Base-by-base conservation (phyloP, 1,284 basidiomycete genomes). In the Ceratobasidium sp. region DNA sequence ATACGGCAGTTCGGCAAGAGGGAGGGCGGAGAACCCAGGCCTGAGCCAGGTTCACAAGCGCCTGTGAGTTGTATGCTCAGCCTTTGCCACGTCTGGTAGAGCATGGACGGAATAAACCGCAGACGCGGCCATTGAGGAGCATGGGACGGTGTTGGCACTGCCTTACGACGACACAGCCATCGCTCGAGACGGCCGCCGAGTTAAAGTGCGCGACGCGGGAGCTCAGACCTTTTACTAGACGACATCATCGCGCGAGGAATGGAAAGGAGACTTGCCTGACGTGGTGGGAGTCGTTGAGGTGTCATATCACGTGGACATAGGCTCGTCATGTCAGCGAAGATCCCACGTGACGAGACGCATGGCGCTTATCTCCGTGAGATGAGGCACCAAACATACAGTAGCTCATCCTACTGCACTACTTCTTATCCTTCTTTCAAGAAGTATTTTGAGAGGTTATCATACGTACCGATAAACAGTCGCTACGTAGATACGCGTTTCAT, bases 211-310 rank as follows among this genome's bases (percentile, higher is more conserved):
- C 40, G 40, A 42, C 70, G 55, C 68, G 55, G 68, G 70, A 40
- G 39, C 44, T 72, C 70, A 72, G 70, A 72, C 70, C 70, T 72
- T 72, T 72, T 72, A 72, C 70, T 72, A 72, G 55, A 60, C 26
- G 13, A 60, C 70, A 72, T 72, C 70, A 61, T 72, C 39, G 70
- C 70, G 70, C 53, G 42, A 9, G 39, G 18, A 55, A 46, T 10
- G 42, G 39, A 56, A 61, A 15, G 26, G 26, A n/a, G 18, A 72
- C 70, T 72, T 72, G 56, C 70, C 70, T 60, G 70, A 18, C 33
- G 28, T 46, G 53, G 23, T 33, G 56, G 53, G 51, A 53, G 64
- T 67, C 10, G 42, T 40, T 26, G 44, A 49, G 42, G 56, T 60
- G 49, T 53, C 18, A 23, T 40, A 18, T 26, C 42, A 40, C 39